Evolutionary conservation across 345 rosid species (phyloP).

Genomic region (Schrenkiella parvula): DNA sequence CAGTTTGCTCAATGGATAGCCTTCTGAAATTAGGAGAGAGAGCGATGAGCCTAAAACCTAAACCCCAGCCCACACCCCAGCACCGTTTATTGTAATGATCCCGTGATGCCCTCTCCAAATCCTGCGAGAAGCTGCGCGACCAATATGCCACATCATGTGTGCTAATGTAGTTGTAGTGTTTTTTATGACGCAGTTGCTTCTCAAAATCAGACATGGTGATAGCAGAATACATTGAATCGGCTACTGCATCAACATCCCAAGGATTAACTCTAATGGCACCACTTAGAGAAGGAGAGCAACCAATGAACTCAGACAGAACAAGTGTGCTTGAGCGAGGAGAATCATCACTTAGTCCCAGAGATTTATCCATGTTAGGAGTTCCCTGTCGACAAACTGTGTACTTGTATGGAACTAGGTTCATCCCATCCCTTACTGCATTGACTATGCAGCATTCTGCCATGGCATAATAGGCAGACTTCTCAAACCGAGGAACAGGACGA

Average conservation of each 20-base stretch:
- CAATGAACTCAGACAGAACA: conserved; percentile 48
- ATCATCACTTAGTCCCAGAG: conserved; percentile 30
- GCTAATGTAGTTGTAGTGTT: conserved; percentile 50
- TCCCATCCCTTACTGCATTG: conserved; percentile 51
- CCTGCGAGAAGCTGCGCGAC: conserved; percentile 45
- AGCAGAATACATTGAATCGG: conserved; percentile 40
- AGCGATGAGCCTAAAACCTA: conserved; percentile 38
- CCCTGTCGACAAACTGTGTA: conserved; percentile 49
- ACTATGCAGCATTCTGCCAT: conserved; percentile 49
- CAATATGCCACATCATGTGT: conserved; percentile 64
- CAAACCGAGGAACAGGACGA: conserved; percentile 41
- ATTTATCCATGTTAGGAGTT: conserved; percentile 32
- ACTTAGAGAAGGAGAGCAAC: conserved; percentile 52
- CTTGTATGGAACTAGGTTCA: conserved; percentile 51
- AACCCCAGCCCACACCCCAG: conserved; percentile 49
- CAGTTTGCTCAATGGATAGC: conserved; percentile 33
- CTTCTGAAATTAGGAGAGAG: conserved; percentile 45
- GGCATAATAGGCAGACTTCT: conserved; percentile 54
- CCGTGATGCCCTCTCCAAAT: conserved; percentile 42
- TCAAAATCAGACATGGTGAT: conserved; percentile 38
- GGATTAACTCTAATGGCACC: conserved; percentile 54
- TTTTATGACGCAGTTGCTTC: conserved; percentile 39
- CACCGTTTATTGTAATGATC: conserved; percentile 46
- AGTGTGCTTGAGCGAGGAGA: conserved; percentile 44
- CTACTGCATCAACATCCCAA: conserved; percentile 45